Conservation (phyloP, 2,329 filamentous ascomycete species). For the Fusarium foetens region DNA sequence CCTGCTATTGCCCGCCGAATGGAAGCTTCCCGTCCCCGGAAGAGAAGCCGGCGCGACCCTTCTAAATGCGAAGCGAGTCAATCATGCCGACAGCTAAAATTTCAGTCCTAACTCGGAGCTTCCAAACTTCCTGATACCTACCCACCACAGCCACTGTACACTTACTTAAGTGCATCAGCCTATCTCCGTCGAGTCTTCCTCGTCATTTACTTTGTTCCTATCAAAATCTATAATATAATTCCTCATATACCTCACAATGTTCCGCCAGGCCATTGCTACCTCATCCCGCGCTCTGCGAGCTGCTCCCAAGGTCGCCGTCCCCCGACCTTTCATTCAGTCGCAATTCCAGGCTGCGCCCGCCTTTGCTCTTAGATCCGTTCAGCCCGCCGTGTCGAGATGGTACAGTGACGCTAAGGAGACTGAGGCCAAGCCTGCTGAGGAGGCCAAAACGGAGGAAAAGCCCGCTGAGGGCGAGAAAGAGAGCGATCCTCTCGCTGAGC, state of each 20-base stretch:
- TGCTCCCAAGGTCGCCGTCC: constrained; percentile 50
- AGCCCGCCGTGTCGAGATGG: constrained; percentile 54
- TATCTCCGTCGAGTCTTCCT: constrained; percentile 12
- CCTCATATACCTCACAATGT: constrained; percentile 50
- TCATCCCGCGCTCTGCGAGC: constrained; percentile 59
- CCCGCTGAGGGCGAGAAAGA: constrained; percentile 45
- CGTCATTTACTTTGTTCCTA: constrained; percentile 5
- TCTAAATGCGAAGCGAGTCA: constrained; percentile 23
- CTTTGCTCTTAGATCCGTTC: constrained; percentile 51
- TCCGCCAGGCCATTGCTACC: constrained; percentile 57
- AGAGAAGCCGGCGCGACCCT: constrained; percentile 41
- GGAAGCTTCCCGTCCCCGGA: constrained; percentile 36
- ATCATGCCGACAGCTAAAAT: constrained; percentile 47
- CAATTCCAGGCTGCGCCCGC: constrained; percentile 53
- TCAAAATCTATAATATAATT: constrained; percentile 4
- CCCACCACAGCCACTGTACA: constrained; percentile 31
- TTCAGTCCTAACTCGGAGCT: constrained; percentile 42
- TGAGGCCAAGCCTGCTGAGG: constrained; percentile 45
- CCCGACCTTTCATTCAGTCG: constrained; percentile 50
- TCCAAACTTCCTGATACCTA: constrained; percentile 44
- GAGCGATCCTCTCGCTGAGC: constrained; percentile 53
- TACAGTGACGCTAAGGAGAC: constrained; percentile 60
- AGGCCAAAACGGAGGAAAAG: constrained; percentile 46
- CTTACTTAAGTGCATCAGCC: constrained; percentile 32
- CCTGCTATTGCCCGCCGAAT: constrained; percentile 12